These are phyloP conservation scores for Rhizophora mangle DNA, from an alignment of 345 rosid species.

Conservation along the genomic window DNA sequence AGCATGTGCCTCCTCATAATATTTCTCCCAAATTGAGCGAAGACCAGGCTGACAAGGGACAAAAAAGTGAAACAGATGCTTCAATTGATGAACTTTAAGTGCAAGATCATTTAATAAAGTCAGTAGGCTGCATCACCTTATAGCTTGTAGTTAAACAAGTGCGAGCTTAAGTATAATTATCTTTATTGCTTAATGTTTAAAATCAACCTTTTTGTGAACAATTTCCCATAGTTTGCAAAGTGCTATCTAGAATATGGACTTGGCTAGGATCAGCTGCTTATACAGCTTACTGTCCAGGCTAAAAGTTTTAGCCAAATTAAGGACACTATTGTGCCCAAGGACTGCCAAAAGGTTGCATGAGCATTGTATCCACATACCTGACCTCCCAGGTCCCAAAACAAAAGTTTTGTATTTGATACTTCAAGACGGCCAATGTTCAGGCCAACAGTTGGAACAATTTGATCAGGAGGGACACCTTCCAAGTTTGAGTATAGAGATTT, in stretches of 20 bases:
- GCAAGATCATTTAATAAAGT: background rate
- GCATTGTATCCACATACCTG: constrained; percentile 43
- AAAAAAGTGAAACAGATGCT: constrained; percentile 3
- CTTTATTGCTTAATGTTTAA: no score
- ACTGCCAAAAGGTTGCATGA: background rate
- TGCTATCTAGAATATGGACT: no score
- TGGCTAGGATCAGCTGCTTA: no score
- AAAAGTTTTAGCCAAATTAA: no score
- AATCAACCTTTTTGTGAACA: no score
- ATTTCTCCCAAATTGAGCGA: constrained; percentile 96
- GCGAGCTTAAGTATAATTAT: no score
- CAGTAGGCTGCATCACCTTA: no score
- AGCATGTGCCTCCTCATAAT: constrained; percentile 97
- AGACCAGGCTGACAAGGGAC: constrained; percentile 62
- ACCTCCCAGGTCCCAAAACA: constrained; percentile 98
- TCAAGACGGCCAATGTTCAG: constrained; percentile 84
- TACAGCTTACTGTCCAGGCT: no score
- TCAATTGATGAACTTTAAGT: constrained; percentile 11
- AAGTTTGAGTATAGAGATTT: constrained; percentile 73
- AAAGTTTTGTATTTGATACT: constrained; percentile 70
- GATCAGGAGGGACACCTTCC: constrained; percentile 94
- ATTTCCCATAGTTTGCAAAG: no score
- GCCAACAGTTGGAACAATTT: constrained; percentile 93
- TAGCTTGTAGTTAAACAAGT: no score
- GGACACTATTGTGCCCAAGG: background rate